Conservation (phyloP, 2,329 filamentous ascomycete species). For the Stachybotrys chartarum region DNA sequence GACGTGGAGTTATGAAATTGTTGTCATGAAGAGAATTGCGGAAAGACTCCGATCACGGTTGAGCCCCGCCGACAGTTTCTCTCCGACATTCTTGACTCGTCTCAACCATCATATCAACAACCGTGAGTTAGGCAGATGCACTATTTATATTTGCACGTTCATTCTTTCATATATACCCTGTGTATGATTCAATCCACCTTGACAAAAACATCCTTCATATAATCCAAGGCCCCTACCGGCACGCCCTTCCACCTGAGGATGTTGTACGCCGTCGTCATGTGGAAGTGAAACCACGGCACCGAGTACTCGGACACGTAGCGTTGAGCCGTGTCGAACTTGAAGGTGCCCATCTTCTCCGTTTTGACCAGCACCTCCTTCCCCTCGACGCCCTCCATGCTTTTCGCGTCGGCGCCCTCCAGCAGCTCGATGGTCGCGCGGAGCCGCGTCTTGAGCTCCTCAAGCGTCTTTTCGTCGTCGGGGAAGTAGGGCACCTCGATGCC, state of each 20-base stretch:
- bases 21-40: no score
- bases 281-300: slow-evolving; percentile 56
- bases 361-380: slow-evolving; percentile 15
- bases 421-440: slow-evolving; percentile 16
- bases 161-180: no score
- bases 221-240: slow-evolving; percentile 50
- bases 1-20: background rate
- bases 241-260: slow-evolving; percentile 51
- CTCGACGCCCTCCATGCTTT: slow-evolving; percentile 13
- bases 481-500: slow-evolving; percentile 6
- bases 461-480: slow-evolving; percentile 16
- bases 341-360: slow-evolving; percentile 13
- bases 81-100: background rate
- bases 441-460: slow-evolving; percentile 20
- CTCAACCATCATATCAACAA: no score
- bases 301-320: slow-evolving; percentile 35
- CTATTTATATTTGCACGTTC: no score
- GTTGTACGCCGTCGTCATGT: slow-evolving; percentile 46
- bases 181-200: background rate
- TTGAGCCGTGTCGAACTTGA: slow-evolving; percentile 19
- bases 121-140: no score
- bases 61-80: background rate
- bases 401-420: slow-evolving; percentile 20
- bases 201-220: slow-evolving; percentile 24
- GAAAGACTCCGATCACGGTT: background rate